A percentile compares a stretch with the other conserved stretches of the same genome.
Evolutionary conservation across 345 rosid genomes (phyloP).

Genomic region (Nephelium lappaceum): DNA sequence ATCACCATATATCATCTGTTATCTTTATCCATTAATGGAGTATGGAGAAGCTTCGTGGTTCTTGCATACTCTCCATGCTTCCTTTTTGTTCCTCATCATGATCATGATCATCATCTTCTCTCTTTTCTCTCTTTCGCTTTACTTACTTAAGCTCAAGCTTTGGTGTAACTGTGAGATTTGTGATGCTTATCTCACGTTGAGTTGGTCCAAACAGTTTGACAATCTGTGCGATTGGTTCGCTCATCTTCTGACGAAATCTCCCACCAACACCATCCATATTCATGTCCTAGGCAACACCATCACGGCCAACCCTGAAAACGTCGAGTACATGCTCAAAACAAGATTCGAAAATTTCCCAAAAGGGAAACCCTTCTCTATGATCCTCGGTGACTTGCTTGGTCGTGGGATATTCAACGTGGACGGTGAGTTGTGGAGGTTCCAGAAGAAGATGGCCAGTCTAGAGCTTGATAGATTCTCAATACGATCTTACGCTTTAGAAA

Average conservation of each 20-base stretch:
- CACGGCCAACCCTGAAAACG: slow-evolving; percentile 60
- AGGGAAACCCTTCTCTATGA: slow-evolving; percentile 57
- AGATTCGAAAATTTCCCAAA: slow-evolving; percentile 69
- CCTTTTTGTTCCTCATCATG: slow-evolving; percentile 15
- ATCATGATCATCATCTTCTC: slow-evolving; percentile 20
- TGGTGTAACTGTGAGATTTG: slow-evolving; percentile 49
- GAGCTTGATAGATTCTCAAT: slow-evolving; percentile 59
- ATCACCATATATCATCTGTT: not conserved
- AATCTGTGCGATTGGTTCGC: slow-evolving; percentile 54
- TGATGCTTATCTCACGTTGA: slow-evolving; percentile 28
- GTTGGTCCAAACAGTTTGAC: slow-evolving; percentile 41
- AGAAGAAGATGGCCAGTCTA: slow-evolving; percentile 62
- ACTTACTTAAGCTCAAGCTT: slow-evolving; percentile 28
- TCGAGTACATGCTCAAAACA: slow-evolving; percentile 62
- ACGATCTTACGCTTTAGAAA: slow-evolving; percentile 49
- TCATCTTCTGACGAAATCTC: slow-evolving; percentile 44
- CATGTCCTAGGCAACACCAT: slow-evolving; percentile 51
- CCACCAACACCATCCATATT: slow-evolving; percentile 42
- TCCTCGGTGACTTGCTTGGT: slow-evolving; percentile 73
- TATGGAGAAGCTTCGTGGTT: slow-evolving; percentile 18
- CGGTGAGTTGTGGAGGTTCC: slow-evolving; percentile 67
- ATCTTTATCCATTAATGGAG: slow-evolving; percentile 27
- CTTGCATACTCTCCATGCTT: slow-evolving; percentile 20
- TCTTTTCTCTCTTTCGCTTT: slow-evolving; percentile 22
- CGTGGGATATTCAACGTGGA: slow-evolving; percentile 70